Conservation (phyloP, 192 early-diverging fungal species). For the Glomus cerebriforme region DNA sequence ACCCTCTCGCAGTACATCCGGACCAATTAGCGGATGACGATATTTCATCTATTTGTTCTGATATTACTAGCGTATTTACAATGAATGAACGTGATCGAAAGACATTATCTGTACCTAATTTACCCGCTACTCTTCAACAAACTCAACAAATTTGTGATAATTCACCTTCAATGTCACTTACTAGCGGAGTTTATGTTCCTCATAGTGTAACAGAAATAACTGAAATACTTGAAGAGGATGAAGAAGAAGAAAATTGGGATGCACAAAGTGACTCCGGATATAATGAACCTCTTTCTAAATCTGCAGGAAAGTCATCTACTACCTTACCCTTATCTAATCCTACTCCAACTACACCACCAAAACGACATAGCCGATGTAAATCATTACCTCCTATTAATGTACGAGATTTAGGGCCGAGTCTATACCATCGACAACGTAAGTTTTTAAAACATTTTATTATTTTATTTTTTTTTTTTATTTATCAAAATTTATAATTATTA, state of each 20-base stretch:
- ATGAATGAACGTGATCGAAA: not conserved
- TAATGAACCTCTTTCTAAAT: constrained; percentile 26
- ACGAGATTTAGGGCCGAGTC: constrained; percentile 2
- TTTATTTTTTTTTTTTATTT: constrained; percentile 26
- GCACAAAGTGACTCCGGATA: constrained; percentile 23
- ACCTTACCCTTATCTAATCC: constrained; percentile 27
- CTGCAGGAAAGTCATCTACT: constrained; percentile 30
- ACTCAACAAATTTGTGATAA: not conserved
- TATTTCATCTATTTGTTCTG: constrained; percentile 11
- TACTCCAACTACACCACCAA: constrained; percentile 31
- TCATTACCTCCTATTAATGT: constrained; percentile 1
- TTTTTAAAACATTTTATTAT: not conserved
- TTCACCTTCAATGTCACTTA: not conserved
- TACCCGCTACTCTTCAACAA: not conserved
- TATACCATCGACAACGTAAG: constrained; percentile 24
- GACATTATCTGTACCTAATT: constrained; percentile 1
- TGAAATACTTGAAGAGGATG: constrained; percentile 35
- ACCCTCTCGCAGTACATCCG: not conserved
- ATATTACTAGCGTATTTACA: not conserved
- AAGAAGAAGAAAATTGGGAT: constrained; percentile 44
- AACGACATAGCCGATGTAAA: constrained; percentile 24
- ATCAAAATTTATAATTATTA: too few species aligned
- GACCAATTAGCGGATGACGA: not conserved
- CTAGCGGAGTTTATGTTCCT: not conserved
- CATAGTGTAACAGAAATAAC: not conserved